phyloP scores from a whole-genome alignment of 2,329 filamentous ascomycete genomes.

The Ramularia endophylla region DNA sequence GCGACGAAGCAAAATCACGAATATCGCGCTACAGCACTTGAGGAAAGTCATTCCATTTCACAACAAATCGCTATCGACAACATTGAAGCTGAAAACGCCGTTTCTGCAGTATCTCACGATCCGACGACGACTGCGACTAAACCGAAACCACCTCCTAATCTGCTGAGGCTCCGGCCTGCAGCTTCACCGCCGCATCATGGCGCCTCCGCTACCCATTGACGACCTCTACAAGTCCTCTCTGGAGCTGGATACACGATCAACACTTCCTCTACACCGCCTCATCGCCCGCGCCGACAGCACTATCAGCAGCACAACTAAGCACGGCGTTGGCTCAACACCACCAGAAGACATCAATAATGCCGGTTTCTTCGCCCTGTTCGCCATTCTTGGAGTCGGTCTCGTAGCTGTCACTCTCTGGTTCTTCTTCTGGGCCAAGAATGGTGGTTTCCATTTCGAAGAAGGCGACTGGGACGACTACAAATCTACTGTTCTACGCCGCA shows the following conservation, averaged over 20 bases:
- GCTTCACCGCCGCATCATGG: slow-evolving; percentile 20
- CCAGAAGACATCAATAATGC: slow-evolving; percentile 40
- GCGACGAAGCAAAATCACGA: no score
- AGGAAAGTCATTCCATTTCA: no score
- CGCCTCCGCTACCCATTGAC: slow-evolving; percentile 22
- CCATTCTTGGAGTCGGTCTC: slow-evolving; percentile 70
- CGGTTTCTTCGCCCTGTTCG: slow-evolving; percentile 80
- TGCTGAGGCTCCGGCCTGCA: slow-evolving; percentile 28
- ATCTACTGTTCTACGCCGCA: slow-evolving; percentile 80
- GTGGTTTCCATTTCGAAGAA: slow-evolving; percentile 80
- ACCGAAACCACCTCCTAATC: not conserved
- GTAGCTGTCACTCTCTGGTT: slow-evolving; percentile 82
- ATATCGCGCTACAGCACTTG: no score
- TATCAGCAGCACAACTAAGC: slow-evolving; percentile 16
- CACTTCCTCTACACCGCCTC: slow-evolving; percentile 9
- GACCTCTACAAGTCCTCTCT: slow-evolving; percentile 26
- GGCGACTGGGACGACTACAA: slow-evolving; percentile 99
- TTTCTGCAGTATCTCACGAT: not conserved
- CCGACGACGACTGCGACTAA: slow-evolving; percentile 1
- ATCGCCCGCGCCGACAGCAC: slow-evolving; percentile 10
- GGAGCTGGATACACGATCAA: slow-evolving; percentile 22
- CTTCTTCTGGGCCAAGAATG: slow-evolving; percentile 98
- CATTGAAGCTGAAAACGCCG: no score
- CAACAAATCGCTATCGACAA: no score
- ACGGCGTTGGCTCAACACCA: slow-evolving; percentile 31